phyloP scores from a whole-genome alignment of 2,329 filamentous ascomycete species.

The Arthrobotrys iridis region DNA sequence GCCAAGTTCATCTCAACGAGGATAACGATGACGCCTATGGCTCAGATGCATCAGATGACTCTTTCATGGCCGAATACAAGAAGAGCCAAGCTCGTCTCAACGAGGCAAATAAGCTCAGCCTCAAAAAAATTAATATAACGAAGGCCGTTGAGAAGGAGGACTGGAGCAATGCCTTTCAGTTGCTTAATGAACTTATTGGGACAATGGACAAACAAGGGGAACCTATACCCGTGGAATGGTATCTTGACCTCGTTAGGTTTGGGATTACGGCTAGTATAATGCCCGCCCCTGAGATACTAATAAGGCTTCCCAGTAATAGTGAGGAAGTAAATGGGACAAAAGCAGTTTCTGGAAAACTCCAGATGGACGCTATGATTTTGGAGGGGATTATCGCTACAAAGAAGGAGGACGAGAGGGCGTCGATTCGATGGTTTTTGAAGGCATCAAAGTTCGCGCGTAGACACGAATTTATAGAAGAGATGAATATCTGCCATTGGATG shows the following conservation, averaged over 20 bases:
- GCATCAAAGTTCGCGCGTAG: neutral
- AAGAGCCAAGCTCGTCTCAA: no score
- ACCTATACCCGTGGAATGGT: neutral
- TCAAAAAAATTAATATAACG: neutral
- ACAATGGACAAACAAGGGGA: neutral
- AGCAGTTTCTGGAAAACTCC: neutral
- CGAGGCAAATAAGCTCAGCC: neutral
- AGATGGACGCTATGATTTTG: neutral
- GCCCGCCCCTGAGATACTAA: neutral
- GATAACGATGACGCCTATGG: neutral
- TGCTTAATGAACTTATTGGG: neutral
- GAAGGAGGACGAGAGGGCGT: neutral
- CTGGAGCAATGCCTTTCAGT: neutral
- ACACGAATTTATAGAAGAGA: neutral
- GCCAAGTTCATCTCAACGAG: neutral
- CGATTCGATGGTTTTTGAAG: neutral
- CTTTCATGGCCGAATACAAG: neutral
- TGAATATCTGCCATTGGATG: neutral
- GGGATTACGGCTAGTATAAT: neutral
- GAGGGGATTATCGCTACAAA: neutral
- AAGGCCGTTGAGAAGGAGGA: neutral
- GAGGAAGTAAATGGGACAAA: neutral
- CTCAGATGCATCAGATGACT: slow-evolving; percentile 18
- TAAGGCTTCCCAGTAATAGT: neutral
- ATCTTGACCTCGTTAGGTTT: slow-evolving; percentile 4